These are phyloP conservation scores for Flaveria linearis DNA, from an alignment of 129 eudicot species.

Conservation along the genomic window DNA sequence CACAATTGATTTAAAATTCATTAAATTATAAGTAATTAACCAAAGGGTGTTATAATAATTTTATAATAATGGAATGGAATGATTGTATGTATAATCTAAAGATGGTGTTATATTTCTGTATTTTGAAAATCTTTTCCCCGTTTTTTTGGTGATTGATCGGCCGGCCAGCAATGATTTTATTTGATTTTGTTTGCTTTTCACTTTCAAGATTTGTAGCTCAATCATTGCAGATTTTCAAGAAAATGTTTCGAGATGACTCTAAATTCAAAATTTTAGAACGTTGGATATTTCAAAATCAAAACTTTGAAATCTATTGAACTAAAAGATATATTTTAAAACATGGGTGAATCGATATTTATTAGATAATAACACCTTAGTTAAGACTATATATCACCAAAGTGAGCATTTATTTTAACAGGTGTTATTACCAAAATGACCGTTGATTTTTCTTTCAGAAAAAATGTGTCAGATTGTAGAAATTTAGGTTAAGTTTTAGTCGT, in stretches of 20 bases:
- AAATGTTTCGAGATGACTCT: neutral
- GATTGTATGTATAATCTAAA: no score
- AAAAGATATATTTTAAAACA: no score
- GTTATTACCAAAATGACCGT: no score
- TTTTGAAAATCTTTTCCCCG: conserved; percentile 30
- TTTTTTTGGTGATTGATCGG: conserved; percentile 25
- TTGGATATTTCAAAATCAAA: neutral
- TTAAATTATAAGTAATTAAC: conserved; percentile 14
- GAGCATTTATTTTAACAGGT: no score
- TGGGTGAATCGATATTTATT: no score
- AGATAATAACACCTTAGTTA: no score
- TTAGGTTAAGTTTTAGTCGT: no score
- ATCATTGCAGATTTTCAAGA: neutral
- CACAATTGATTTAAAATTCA: conserved; percentile 17
- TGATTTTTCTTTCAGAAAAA: no score
- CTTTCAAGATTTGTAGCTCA: conserved; percentile 5
- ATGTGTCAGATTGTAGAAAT: no score
- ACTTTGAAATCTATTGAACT: neutral
- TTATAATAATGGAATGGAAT: neutral
- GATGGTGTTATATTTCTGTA: neutral
- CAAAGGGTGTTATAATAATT: neutral
- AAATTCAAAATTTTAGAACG: conserved; percentile 6
- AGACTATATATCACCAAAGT: no score
- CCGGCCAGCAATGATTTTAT: neutral
- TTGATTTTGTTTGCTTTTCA: neutral